phyloP scores from a whole-genome alignment of 257 asterid genomes.

The Solanum habrochaites region DNA sequence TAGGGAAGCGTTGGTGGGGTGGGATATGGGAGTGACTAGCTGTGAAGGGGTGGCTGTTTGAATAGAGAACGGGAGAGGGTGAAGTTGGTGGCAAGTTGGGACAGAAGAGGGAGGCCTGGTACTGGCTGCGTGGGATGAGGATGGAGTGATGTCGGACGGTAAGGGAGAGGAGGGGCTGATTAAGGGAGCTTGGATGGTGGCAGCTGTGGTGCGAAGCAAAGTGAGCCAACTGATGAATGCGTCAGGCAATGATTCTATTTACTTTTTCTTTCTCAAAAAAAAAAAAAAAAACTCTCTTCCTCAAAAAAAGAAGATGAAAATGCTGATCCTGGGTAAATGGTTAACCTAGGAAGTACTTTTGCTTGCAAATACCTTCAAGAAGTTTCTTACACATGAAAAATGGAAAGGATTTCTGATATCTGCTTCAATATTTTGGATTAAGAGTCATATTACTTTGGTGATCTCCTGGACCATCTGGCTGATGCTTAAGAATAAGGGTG shows the following conservation, averaged over 20 bases:
- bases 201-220: not conserved
- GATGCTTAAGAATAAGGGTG: not conserved
- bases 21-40: not conserved
- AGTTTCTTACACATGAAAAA: not conserved
- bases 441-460: not conserved
- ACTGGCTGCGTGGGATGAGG: not conserved
- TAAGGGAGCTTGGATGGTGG: not conserved
- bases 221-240: not conserved
- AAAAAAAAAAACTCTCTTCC: no score
- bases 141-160: not conserved
- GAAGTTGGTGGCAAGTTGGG: not conserved
- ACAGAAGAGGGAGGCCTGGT: not conserved
- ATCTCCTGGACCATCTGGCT: not conserved
- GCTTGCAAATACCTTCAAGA: not conserved
- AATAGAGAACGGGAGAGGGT: not conserved
- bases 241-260: not conserved
- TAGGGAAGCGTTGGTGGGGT: not conserved
- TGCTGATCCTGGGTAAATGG: not conserved
- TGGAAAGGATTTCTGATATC: not conserved
- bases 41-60: not conserved
- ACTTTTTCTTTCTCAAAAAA: no score
- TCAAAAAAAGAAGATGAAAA: not conserved
- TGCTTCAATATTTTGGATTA: not conserved
- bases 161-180: not conserved
- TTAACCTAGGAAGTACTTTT: not conserved